Base-by-base conservation (phyloP, 306 rosid species). In the Echinosophora koreensis region DNA sequence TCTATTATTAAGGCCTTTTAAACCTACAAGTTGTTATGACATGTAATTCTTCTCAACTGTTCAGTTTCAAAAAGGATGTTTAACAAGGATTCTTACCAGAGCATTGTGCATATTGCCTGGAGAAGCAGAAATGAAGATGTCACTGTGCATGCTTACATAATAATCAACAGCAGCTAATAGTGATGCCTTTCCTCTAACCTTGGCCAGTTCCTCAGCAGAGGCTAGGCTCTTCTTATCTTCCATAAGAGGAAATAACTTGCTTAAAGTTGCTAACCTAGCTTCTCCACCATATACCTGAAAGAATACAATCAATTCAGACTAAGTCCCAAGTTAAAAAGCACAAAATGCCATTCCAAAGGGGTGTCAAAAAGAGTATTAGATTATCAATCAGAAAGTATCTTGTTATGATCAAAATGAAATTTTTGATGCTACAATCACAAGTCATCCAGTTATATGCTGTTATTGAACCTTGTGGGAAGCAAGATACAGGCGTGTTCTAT, bases 101-200 rank as follows among this genome's bases (percentile, higher is more conserved):
- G 99, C 99, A 82, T 95, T 95, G 90, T 95, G 99, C 99, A 95
- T 95, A 71, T 95, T 95, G 83, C 99, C 99, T 0, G 99, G 99
- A 84, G 99, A 95, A 88, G 99, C 99, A 55, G 99, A 95, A 73
- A 95, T 71, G 67, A 95, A 95, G 82, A 95, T 89, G 81, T 92
- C 92, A 66, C 99, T 95, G 71, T 89, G 97, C 99, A 95, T 80
- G 93, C 97, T 84, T 52, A 95, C 94, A 27, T 90, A 88, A 84
- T 95, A 95, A 80, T 92, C 99, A 17, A 92, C 84, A 1, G 99
- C 97, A 46, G 99, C 99, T 56, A 89, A 81, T 55, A 92, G 76
- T 49, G 99, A 95, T 38, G 99, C 97, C 90, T 91, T 95, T 76
- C 97, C 97, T 77, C 83, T 85, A 68, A 91, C 92, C 81, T 69